These are phyloP conservation scores for Fusarium dlaminii DNA, from an alignment of 2,329 filamentous ascomycete genomes.

Conservation along the genomic window DNA sequence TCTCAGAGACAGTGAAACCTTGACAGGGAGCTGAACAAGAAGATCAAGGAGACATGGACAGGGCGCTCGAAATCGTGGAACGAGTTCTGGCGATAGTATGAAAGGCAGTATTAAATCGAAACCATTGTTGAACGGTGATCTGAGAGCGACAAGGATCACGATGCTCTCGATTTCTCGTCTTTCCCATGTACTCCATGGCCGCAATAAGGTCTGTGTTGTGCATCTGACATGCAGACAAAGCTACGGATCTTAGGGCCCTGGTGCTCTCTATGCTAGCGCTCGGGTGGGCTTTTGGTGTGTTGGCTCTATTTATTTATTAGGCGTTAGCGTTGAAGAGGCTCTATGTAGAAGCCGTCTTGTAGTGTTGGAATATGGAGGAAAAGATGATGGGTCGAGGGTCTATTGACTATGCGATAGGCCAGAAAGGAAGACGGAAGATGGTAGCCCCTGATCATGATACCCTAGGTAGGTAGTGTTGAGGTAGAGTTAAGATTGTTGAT, in stretches of 20 bases:
- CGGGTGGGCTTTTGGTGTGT: neutral
- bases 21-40: neutral
- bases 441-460: neutral
- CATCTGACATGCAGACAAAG: constrained; percentile 23
- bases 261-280: constrained; percentile 13
- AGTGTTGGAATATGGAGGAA: neutral
- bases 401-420: neutral
- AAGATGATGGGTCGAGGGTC: neutral
- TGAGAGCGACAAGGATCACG: constrained; percentile 11
- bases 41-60: neutral
- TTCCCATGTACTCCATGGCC: neutral
- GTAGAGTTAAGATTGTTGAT: neutral
- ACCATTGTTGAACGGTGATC: neutral
- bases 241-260: constrained; percentile 1
- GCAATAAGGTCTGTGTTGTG: constrained; percentile 25
- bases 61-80: neutral
- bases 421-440: neutral
- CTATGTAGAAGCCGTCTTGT: neutral
- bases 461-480: neutral
- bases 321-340: constrained; percentile 7
- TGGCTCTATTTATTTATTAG: neutral
- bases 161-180: constrained; percentile 9
- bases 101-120: constrained; percentile 1
- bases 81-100: neutral
- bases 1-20: constrained; percentile 7